Evolutionary conservation across 2,329 filamentous ascomycete genomes (phyloP), one percentile per base, ranked within the genome.

Genomic region (Colletotrichum coccodes): DNA sequence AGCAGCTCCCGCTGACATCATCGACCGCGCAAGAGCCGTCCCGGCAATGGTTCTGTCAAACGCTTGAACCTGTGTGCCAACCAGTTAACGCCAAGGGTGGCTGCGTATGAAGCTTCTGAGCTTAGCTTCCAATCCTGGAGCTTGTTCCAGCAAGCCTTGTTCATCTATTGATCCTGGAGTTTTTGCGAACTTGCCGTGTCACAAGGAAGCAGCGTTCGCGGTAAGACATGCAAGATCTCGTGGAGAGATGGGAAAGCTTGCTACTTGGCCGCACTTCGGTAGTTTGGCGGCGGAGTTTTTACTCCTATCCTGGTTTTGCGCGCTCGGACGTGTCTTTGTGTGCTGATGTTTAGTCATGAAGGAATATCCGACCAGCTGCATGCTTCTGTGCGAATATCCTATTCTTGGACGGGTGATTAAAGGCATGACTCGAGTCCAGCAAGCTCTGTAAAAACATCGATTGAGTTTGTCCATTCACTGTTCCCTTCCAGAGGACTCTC

Each of bases 81-180:
- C 65, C 32, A 42, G 12, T 14, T 60, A 42, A 21, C 28, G 53
- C 60, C 47, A 53, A 65, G 60, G 26, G 47, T 54, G 61, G 54
- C 60, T 44, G 47, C 36, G 30, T 60, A 49, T 60, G 38, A 65
- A 68, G 65, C 54, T 57, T 65, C 53, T 64, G 60, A 23, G 44
- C 32, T 65, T 60, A 42, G 65, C 28, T 54, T 53, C 65, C 28
- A 47, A 65, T 60, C 40, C 40, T 49, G 65, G 61, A 36, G 61
- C 49, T 26, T 44, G 42, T 30, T 65, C 44, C 32, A 36, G 26
- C 38, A 49, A 36, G 54, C 54, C 47, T 61, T 42, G 47, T 14
- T 53, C 28, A 9, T 28, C n/a, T 21, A n/a, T 40, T 23, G 32
- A 42, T 12, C 53, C 60, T 36, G 26, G 54, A 40, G 30, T 6